A percentile compares a stretch with the other conserved stretches of the same genome.
Conservation (phyloP, 306 rosid species). For the Canavalia ensiformis region DNA sequence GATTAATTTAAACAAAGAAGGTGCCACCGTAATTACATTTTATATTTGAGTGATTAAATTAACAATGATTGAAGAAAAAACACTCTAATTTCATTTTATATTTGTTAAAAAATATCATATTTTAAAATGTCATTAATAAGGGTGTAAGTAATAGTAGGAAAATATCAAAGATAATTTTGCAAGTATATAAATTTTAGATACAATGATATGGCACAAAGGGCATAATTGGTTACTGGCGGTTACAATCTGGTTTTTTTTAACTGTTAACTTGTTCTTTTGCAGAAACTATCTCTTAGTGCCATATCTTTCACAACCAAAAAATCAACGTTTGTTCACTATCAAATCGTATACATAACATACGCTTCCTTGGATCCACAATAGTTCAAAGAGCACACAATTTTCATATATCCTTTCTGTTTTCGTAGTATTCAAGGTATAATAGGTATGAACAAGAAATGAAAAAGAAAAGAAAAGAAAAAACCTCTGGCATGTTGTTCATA, state of each 20-base stretch:
- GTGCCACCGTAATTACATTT: too few relatives aligned
- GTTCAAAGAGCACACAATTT: neutral
- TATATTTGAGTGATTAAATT: too few relatives aligned
- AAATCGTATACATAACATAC: neutral
- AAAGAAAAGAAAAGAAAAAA: neutral
- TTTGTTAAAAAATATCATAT: too few relatives aligned
- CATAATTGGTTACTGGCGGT: conserved; percentile 7
- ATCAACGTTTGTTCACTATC: neutral
- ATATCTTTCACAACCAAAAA: neutral
- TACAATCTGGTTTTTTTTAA: neutral
- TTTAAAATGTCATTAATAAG: too few relatives aligned
- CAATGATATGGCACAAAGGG: neutral
- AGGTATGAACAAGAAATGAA: neutral
- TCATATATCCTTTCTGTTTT: neutral
- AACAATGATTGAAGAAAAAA: too few relatives aligned
- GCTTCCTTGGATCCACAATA: neutral
- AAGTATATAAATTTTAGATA: neutral
- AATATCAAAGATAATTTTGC: neutral
- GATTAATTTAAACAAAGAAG: too few relatives aligned
- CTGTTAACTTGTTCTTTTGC: neutral
- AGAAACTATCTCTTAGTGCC: neutral
- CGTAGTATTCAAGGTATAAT: conserved; percentile 5
- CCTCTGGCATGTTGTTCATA: neutral
- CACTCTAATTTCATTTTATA: too few relatives aligned
- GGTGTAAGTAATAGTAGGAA: neutral